Evolutionary conservation across 768 basidiomycete species (phyloP).

Genomic region (Paxillus ammoniavirescens): DNA sequence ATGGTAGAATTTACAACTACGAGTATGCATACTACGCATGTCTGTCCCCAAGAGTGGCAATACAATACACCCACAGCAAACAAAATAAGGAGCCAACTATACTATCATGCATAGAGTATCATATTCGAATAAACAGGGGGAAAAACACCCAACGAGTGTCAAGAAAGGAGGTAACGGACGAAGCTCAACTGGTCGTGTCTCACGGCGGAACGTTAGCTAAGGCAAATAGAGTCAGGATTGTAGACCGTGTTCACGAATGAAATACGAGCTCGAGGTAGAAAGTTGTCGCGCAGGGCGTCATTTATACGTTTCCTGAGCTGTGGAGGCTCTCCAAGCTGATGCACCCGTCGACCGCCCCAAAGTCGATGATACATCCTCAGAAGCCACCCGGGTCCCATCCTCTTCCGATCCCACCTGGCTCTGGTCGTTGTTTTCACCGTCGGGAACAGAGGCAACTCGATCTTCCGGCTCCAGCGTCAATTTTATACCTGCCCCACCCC

Average conservation of each 20-base stretch:
- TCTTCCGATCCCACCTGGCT: conserved; percentile 5
- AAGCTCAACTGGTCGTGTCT: not conserved
- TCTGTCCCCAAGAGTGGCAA: not conserved
- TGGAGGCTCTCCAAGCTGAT: conserved; percentile 12
- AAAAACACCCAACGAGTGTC: not conserved
- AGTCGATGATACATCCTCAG: conserved; percentile 21
- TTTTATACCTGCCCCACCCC: conserved; percentile 12
- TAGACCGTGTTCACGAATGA: too few relatives aligned
- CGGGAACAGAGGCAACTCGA: conserved; percentile 5
- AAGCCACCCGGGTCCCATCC: conserved; percentile 3
- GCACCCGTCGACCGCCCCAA: conserved; percentile 27
- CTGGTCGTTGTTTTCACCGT: conserved; percentile 3
- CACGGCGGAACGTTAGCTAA: too few relatives aligned
- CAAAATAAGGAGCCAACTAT: conserved; percentile 1
- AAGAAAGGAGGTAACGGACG: conserved; percentile 4
- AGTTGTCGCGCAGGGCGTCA: not conserved
- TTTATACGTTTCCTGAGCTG: not conserved
- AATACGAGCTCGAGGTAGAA: too few relatives aligned
- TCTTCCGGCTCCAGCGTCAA: conserved; percentile 5
- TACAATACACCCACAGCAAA: conserved; percentile 7
- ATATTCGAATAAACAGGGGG: conserved; percentile 5
- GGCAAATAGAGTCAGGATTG: too few relatives aligned
- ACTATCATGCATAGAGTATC: conserved; percentile 7
- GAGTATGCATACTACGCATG: too few relatives aligned
- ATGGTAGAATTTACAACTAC: not conserved